Percentiles rank a stretch among this genome's conserved stretches.
Evolutionary conservation across 352 stramenopile species (phyloP).

Genomic region (Phytophthora kernoviae): DNA sequence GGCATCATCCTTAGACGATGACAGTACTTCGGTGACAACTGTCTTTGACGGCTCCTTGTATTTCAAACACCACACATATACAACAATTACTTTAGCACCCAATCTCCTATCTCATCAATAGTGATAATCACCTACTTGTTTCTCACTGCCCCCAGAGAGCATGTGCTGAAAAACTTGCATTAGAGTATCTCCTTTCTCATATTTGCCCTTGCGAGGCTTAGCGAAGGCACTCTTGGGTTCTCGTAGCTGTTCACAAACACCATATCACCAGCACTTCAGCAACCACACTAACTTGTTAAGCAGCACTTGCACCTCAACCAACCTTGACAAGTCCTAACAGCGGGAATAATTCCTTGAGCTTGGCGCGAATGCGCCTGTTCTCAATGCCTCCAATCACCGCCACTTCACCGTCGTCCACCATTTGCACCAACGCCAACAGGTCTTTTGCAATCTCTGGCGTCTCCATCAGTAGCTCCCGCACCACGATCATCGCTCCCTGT

Average conservation of each 20-base stretch:
- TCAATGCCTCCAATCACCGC: slow-evolving; percentile 80
- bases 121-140: slow-evolving; percentile 1
- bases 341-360: slow-evolving; percentile 74
- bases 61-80: background rate
- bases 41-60: slow-evolving; percentile 1
- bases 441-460: slow-evolving; percentile 71
- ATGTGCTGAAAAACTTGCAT: slow-evolving; percentile 61
- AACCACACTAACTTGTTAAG: background rate
- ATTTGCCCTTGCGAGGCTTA: slow-evolving; percentile 31
- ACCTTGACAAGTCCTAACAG: slow-evolving; percentile 74
- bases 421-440: slow-evolving; percentile 69
- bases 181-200: slow-evolving; percentile 30
- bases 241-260: slow-evolving; percentile 32
- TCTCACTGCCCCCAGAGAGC: slow-evolving; percentile 26
- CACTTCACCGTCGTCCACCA: slow-evolving; percentile 76
- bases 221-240: slow-evolving; percentile 61
- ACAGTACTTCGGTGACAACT: background rate
- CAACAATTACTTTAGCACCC: background rate
- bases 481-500: slow-evolving; percentile 47
- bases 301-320: background rate
- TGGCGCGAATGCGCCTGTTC: slow-evolving; percentile 67
- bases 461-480: slow-evolving; percentile 62
- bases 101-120: background rate
- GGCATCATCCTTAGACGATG: background rate
- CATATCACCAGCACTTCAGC: background rate